These are phyloP conservation scores for Bipolaris oryzae DNA, from an alignment of 2,329 filamentous ascomycete species.

Conservation along the genomic window DNA sequence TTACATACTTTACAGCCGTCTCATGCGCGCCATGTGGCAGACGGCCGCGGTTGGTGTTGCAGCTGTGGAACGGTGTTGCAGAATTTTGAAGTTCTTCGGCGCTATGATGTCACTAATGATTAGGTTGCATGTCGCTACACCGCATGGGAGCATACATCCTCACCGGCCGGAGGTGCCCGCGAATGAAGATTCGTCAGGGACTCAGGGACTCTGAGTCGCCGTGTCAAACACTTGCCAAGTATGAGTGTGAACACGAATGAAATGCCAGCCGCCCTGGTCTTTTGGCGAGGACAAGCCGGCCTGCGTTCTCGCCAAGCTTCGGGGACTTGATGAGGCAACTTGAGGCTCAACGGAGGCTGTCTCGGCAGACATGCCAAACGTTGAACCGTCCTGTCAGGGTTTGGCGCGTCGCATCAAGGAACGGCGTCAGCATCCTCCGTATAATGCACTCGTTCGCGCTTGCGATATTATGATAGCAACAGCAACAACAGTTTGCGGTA, in stretches of 20 bases:
- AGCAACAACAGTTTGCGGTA: neutral
- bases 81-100: constrained; percentile 27
- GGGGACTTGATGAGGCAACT: constrained; percentile 9
- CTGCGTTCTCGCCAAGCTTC: constrained; percentile 26
- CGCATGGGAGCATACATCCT: constrained; percentile 9
- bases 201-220: constrained; percentile 7
- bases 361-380: constrained; percentile 15
- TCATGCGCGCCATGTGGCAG: constrained; percentile 28
- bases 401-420: neutral
- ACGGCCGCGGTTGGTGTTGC: constrained; percentile 38
- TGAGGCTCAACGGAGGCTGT: constrained; percentile 26
- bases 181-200: constrained; percentile 18
- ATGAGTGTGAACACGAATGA: constrained; percentile 2
- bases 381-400: neutral
- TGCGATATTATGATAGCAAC: neutral
- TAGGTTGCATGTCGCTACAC: constrained; percentile 26
- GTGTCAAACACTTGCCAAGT: neutral
- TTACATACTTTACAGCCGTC: constrained; percentile 19
- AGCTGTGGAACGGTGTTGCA: constrained; percentile 29
- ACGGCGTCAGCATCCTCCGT: neutral
- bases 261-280: constrained; percentile 19
- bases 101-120: constrained; percentile 35
- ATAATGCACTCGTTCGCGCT: neutral
- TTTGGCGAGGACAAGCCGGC: constrained; percentile 28
- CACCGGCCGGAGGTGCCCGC: constrained; percentile 6